Evolutionary conservation across 495 filamentous ascomycete genomes (phyloP).

Genomic region (Talaromyces adpressus): DNA sequence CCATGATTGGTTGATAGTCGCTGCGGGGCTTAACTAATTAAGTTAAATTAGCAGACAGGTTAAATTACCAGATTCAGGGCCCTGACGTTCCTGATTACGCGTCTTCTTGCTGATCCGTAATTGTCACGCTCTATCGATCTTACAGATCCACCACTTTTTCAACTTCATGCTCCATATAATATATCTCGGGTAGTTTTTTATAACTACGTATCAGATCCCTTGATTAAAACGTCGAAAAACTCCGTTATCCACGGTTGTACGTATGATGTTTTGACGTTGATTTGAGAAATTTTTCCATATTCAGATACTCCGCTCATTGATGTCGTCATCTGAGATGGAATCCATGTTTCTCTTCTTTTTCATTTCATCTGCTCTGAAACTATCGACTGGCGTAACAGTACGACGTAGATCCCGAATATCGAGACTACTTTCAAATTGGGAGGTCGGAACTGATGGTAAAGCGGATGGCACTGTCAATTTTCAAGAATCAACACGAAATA

Average conservation of each 20-base stretch:
- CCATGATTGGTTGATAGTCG: not conserved
- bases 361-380: not conserved
- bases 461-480: not conserved
- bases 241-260: not conserved
- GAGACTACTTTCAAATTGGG: not conserved
- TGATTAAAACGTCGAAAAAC: not conserved
- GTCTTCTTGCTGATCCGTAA: not conserved
- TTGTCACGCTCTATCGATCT: not conserved
- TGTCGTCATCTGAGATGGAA: not conserved
- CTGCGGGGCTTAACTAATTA: not conserved
- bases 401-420: not conserved
- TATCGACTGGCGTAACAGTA: not conserved
- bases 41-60: not conserved
- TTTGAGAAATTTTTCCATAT: not conserved
- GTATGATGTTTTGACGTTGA: not conserved
- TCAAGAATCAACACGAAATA: not conserved
- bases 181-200: not conserved
- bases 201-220: not conserved
- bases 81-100: not conserved
- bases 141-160: not conserved
- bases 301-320: not conserved
- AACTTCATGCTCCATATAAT: not conserved
- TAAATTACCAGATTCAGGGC: not conserved
- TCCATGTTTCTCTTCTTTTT: not conserved
- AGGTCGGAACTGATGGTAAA: not conserved